These are phyloP conservation scores for Ophiostoma populinum DNA, from an alignment of 2,329 filamentous ascomycete species.

Conservation along the genomic window DNA sequence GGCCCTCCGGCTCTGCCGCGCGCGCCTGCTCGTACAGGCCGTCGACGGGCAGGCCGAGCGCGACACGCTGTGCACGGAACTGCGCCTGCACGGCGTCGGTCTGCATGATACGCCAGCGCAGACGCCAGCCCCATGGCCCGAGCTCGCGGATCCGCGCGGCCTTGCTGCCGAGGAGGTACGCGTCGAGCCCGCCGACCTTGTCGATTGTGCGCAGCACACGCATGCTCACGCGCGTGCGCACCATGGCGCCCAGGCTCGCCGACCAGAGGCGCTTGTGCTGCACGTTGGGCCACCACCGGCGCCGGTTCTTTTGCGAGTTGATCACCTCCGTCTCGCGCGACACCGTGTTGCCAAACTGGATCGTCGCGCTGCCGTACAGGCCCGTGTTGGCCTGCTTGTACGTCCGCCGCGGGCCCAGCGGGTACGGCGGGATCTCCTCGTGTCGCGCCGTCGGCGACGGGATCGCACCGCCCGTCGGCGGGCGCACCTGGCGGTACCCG, in stretches of 20 bases:
- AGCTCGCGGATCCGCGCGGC: slow-evolving; percentile 65
- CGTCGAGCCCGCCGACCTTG: slow-evolving; percentile 76
- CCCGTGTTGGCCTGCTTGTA: slow-evolving; percentile 71
- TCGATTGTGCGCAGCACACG: slow-evolving; percentile 58
- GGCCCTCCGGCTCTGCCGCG: slow-evolving; percentile 16
- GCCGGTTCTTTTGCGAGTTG: slow-evolving; percentile 39
- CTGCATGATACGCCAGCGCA: slow-evolving; percentile 83
- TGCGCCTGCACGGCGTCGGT: slow-evolving; percentile 45
- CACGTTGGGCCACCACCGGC: slow-evolving; percentile 62
- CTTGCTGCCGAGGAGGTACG: slow-evolving; percentile 75
- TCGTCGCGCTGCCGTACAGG: slow-evolving; percentile 51
- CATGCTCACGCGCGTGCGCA: slow-evolving; percentile 53
- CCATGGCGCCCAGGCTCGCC: slow-evolving; percentile 38
- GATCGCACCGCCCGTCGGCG: slow-evolving; percentile 20
- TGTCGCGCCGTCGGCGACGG: slow-evolving; percentile 26
- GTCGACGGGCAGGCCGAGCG: slow-evolving; percentile 44
- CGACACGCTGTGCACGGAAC: slow-evolving; percentile 46
- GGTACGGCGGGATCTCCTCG: slow-evolving; percentile 42
- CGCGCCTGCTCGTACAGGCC: slow-evolving; percentile 5
- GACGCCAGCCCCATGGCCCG: slow-evolving; percentile 75
- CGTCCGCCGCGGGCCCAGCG: slow-evolving; percentile 48
- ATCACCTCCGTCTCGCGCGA: slow-evolving; percentile 43
- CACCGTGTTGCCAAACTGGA: slow-evolving; percentile 67
- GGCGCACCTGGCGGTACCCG: slow-evolving; percentile 15
- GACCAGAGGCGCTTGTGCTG: slow-evolving; percentile 51